Evolutionary conservation across 2,329 filamentous ascomycete genomes (phyloP).

Genomic region (Ploettnerulaceae sp.): DNA sequence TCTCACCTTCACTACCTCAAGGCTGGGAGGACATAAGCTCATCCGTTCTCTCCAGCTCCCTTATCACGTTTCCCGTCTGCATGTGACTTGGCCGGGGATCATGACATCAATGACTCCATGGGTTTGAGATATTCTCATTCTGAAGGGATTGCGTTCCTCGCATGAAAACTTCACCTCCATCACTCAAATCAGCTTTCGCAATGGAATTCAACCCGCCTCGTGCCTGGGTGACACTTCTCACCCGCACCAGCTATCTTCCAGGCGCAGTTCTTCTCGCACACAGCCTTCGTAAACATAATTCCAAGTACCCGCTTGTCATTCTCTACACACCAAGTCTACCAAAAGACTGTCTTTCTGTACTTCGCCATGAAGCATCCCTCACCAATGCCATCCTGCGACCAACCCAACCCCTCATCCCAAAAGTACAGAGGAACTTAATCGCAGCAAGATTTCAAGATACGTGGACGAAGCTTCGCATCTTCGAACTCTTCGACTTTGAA

Average conservation of each 20-base stretch:
- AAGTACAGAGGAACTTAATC: constrained; percentile 48
- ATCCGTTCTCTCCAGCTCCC: too few relatives aligned
- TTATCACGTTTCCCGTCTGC: too few relatives aligned
- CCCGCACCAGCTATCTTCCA: constrained; percentile 71
- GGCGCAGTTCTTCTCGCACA: constrained; percentile 75
- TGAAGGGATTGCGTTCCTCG: too few relatives aligned
- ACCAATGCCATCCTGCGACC: constrained; percentile 59
- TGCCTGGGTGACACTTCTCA: constrained; percentile 76
- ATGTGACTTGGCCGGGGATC: too few relatives aligned
- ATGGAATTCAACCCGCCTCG: too few relatives aligned
- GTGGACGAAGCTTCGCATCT: constrained; percentile 80
- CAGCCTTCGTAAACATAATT: constrained; percentile 58
- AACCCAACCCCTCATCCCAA: constrained; percentile 68
- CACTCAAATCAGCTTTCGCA: too few relatives aligned
- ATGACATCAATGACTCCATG: too few relatives aligned
- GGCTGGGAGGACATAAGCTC: too few relatives aligned
- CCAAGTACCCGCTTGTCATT: constrained; percentile 70
- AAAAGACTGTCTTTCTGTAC: constrained; percentile 37
- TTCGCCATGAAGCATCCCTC: constrained; percentile 61
- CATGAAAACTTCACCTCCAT: too few relatives aligned
- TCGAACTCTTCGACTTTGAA: constrained; percentile 65
- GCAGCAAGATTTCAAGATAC: constrained; percentile 81
- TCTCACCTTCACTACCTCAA: too few relatives aligned
- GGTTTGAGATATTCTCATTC: too few relatives aligned
- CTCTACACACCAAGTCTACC: constrained; percentile 75